Evolutionary conservation across 2,329 filamentous ascomycete genomes (phyloP), one percentile per base, ranked within the genome.

Genomic region (Trichoderma sp.): DNA sequence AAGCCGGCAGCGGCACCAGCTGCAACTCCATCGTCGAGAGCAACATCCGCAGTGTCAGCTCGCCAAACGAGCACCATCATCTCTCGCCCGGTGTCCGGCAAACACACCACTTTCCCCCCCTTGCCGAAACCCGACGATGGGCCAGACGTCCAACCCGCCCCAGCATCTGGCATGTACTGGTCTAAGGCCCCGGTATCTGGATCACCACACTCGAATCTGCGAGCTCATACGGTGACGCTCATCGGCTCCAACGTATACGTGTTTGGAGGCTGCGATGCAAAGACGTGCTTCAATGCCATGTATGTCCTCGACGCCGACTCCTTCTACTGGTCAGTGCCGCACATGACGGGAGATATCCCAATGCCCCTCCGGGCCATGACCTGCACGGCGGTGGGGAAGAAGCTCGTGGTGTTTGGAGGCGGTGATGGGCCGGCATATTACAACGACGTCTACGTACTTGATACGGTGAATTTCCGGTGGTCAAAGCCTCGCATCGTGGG

Each of bases 141-240:
- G 1, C 86, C 88, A 6, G 87, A 91, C 71, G 89, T 92, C 20
- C 84, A 86, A 11, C 83, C 86, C 3, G 89, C 90, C 17, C 90
- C 90, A 28, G 87, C 90, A 20, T 90, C 88, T 63, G 90, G 90
- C 76, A 92, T 92, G 90, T 92, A 92, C 82, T 92, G 90, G 90
- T 91, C 89, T 68, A 86, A 85, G 43, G 90, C 90, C 11, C 88
- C 87, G 8, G 85, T 88, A n/a, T 91, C 90, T 3, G 90, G 90
- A 30, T 82, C 85, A 30, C 82, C 88, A 50, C 89, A 90, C 76
- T 87, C 88, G 17, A 85, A 88, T 28, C 81, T 92, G 71, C 86
- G 90, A 70, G 90, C 90, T 17, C 90, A 92, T 79, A 92, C 90
- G 58, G 88, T 88, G 36, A 91, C 90, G 23, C 82, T 91, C 36